Percentiles rank a stretch among this genome's conserved stretches.
Conservation (phyloP, 805 yeast genomes). For the Zygosaccharomyces lentus region DNA sequence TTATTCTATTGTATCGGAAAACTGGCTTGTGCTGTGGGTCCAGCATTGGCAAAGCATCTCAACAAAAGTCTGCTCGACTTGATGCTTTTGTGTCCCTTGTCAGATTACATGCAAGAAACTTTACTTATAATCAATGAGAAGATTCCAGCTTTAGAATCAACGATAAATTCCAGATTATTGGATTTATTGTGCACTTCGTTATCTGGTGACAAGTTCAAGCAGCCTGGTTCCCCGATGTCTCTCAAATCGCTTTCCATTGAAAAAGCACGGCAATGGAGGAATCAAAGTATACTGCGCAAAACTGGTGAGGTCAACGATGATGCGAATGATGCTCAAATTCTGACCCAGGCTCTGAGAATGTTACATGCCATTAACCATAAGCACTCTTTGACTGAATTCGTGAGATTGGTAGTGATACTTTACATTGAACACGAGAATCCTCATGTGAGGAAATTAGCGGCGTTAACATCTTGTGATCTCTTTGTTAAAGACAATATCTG, state of each 20-base stretch:
- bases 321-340: conserved; percentile 45
- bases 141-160: conserved; percentile 74
- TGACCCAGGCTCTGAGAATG: conserved; percentile 76
- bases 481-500: conserved; percentile 80
- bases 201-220: conserved; percentile 74
- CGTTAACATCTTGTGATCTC: conserved; percentile 73
- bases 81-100: conserved; percentile 76
- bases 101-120: conserved; percentile 77
- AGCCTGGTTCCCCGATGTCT: conserved; percentile 82
- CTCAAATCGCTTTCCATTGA: conserved; percentile 53
- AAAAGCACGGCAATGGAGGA: conserved; percentile 75
- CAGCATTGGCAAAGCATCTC: conserved; percentile 84
- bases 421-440: conserved; percentile 79
- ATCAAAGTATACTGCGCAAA: conserved; percentile 65
- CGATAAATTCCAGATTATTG: conserved; percentile 66
- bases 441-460: conserved; percentile 77
- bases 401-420: conserved; percentile 73
- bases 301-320: conserved; percentile 48
- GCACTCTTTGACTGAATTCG: conserved; percentile 80
- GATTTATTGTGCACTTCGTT: conserved; percentile 68
- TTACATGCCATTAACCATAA: conserved; percentile 70
- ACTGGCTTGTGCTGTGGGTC: conserved; percentile 84
- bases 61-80: conserved; percentile 76
- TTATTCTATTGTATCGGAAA: conserved; percentile 85
- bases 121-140: conserved; percentile 60